Evolutionary conservation across 371 early-diverging fungal species (phyloP).

Genomic region (Rhizopus sp.): DNA sequence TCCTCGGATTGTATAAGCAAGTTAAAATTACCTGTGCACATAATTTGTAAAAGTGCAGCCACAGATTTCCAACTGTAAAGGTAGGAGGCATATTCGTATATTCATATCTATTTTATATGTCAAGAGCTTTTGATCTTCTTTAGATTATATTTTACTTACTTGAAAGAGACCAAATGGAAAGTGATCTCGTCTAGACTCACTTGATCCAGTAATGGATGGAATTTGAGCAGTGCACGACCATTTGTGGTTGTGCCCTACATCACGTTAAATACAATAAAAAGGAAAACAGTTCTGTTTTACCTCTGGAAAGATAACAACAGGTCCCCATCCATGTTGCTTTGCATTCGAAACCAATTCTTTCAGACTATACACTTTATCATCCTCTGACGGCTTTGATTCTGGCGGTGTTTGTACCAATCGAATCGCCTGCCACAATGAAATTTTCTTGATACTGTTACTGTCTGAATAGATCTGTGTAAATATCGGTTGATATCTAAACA

Average conservation of each 20-base stretch:
- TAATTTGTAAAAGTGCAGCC: slow-evolving; percentile 59
- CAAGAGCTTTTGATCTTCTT: too few relatives aligned
- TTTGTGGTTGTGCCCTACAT: slow-evolving; percentile 83
- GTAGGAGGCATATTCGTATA: slow-evolving; percentile 66
- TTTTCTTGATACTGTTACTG: slow-evolving; percentile 50
- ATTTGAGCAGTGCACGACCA: slow-evolving; percentile 80
- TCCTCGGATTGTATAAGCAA: not conserved
- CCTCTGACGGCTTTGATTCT: not conserved
- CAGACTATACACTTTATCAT: slow-evolving; percentile 37
- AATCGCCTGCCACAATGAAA: slow-evolving; percentile 66
- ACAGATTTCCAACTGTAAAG: slow-evolving; percentile 63
- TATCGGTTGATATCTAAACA: slow-evolving; percentile 62
- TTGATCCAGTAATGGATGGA: slow-evolving; percentile 66
- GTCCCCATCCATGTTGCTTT: slow-evolving; percentile 53
- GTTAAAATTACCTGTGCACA: slow-evolving; percentile 52
- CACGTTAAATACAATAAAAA: not conserved
- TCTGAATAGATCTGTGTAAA: slow-evolving; percentile 68
- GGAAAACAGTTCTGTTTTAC: slow-evolving; percentile 25
- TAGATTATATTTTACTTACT: slow-evolving; percentile 43
- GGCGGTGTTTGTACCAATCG: slow-evolving; percentile 43
- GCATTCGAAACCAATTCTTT: slow-evolving; percentile 55
- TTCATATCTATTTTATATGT: slow-evolving; percentile 56
- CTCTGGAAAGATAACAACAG: slow-evolving; percentile 85
- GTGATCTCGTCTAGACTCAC: slow-evolving; percentile 41
- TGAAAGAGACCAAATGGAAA: slow-evolving; percentile 70